Evolutionary conservation across 2,329 filamentous ascomycete genomes (phyloP).

Genomic region (Coniochaeta hoffmannii): DNA sequence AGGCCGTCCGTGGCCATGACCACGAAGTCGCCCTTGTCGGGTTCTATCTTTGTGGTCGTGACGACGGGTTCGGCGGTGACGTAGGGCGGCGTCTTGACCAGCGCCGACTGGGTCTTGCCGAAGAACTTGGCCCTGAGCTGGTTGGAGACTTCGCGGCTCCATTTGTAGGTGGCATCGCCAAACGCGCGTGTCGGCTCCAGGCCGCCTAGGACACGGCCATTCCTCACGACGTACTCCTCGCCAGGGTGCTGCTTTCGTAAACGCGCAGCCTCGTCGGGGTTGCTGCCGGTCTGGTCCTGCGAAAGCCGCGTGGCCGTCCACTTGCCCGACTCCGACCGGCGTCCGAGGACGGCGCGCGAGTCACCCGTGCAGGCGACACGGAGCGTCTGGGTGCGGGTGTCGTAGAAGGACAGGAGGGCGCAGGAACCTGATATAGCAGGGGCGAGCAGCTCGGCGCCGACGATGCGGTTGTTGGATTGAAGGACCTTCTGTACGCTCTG

Average conservation of each 20-base stretch:
- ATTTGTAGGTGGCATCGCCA: conserved; percentile 95
- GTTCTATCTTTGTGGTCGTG: conserved; percentile 86
- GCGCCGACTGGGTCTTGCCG: conserved; percentile 65
- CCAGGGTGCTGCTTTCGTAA: conserved; percentile 82
- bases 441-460: conserved; percentile 83
- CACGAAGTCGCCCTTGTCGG: conserved; percentile 85
- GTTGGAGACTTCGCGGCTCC: conserved; percentile 77
- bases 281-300: conserved; percentile 88
- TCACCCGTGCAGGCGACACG: conserved; percentile 95
- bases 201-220: conserved; percentile 85
- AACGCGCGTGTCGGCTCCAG: conserved; percentile 92
- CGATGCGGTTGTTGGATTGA: conserved; percentile 80
- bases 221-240: conserved; percentile 78
- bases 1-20: conserved; percentile 95
- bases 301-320: conserved; percentile 89
- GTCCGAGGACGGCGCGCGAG: conserved; percentile 87
- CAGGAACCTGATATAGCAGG: conserved; percentile 96
- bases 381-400: conserved; percentile 76
- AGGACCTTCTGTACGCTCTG: conserved; percentile 87
- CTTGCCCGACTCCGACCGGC: conserved; percentile 69
- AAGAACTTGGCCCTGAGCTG: conserved; percentile 83
- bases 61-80: conserved; percentile 94
- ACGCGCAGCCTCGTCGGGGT: conserved; percentile 73
- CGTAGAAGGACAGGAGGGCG: conserved; percentile 92
- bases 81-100: conserved; percentile 88